Base-by-base conservation (phyloP, 2,329 filamentous ascomycete genomes). In the Paecilomyces dactylethromorphus region DNA sequence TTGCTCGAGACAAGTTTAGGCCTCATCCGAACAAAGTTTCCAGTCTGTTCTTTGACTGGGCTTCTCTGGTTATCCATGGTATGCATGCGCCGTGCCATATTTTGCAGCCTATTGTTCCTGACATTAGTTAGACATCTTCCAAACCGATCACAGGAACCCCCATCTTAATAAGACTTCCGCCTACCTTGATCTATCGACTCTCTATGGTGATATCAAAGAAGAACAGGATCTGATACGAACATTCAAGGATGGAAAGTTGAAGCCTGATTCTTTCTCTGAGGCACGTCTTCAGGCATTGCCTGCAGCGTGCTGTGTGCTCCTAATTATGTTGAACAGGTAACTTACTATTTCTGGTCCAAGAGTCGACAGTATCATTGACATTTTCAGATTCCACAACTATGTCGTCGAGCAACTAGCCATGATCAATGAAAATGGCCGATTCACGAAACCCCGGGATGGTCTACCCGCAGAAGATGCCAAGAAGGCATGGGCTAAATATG, bases 371-470 rank as follows among this genome's bases (percentile, higher is more conserved):
- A 8, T 21, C 3, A 21, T n/a, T 45, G 39, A 45, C 35, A 45
- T 3, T 1, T 18, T 8, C 15, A 69, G 70, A 64, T 95, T 95
- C 75, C 93, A 97, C 75, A 97, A 97, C 74, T 83, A 94, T 63
- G 85, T 92, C 0, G 92, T 90, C 1, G 83, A 86, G 57, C 88
- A 93, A 61, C 78, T 97, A 18, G 89, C 89, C 0, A 77, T 82
- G n/a, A 93, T 97, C 74, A 96, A 97, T 67, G 92, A 97, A 66
- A 84, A 85, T 52, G 87, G 86, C 15, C 84, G 90, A 22, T 97
- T 96, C 74, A 84, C 81, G 0, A 87, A 85, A 60, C 90, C 91
- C 0, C 68, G 77, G 0, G 73, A 78, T 4, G 68, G 75, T 0
- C 76, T 84, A 0, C 66, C 76, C 0, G 79, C 79, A 1, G 84